Conservation (phyloP, 2,329 filamentous ascomycete genomes). For the Cladosporium cucumerinum region DNA sequence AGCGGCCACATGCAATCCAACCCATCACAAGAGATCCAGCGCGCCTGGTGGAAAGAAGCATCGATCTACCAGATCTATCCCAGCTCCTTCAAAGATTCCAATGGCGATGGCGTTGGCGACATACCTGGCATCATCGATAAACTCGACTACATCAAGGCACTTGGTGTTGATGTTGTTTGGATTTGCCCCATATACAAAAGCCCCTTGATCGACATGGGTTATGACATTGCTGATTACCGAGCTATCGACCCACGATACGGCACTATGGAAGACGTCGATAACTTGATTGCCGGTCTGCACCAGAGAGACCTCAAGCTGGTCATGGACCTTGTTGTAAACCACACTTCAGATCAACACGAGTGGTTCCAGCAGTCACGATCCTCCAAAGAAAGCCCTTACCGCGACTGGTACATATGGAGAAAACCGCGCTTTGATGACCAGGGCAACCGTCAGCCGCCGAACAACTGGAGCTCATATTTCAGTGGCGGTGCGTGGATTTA, state of each 20-base stretch:
- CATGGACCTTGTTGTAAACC: slow-evolving; percentile 71
- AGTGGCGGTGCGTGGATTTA: slow-evolving; percentile 60
- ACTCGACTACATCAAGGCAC: slow-evolving; percentile 56
- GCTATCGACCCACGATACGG: slow-evolving; percentile 62
- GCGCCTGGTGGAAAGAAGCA: slow-evolving; percentile 39
- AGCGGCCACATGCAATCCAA: background rate
- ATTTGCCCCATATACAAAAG: slow-evolving; percentile 63
- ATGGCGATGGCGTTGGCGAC: slow-evolving; percentile 58
- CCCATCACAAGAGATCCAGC: background rate
- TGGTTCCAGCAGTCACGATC: slow-evolving; percentile 68
- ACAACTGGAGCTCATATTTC: slow-evolving; percentile 70
- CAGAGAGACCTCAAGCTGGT: slow-evolving; percentile 65
- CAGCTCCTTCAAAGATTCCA: slow-evolving; percentile 46
- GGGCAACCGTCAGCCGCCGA: slow-evolving; percentile 65
- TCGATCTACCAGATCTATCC: slow-evolving; percentile 44
- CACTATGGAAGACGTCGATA: slow-evolving; percentile 61
- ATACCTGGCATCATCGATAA: slow-evolving; percentile 61
- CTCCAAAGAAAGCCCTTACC: slow-evolving; percentile 59
- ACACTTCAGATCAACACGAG: slow-evolving; percentile 64
- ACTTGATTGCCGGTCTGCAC: slow-evolving; percentile 57
- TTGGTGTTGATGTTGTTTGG: slow-evolving; percentile 64
- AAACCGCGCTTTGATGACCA: slow-evolving; percentile 38
- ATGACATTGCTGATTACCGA: slow-evolving; percentile 65
- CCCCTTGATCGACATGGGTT: slow-evolving; percentile 65
- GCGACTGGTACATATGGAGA: slow-evolving; percentile 53